Evolutionary conservation across 2,329 filamentous ascomycete species (phyloP).

Genomic region (Fusarium sororula): DNA sequence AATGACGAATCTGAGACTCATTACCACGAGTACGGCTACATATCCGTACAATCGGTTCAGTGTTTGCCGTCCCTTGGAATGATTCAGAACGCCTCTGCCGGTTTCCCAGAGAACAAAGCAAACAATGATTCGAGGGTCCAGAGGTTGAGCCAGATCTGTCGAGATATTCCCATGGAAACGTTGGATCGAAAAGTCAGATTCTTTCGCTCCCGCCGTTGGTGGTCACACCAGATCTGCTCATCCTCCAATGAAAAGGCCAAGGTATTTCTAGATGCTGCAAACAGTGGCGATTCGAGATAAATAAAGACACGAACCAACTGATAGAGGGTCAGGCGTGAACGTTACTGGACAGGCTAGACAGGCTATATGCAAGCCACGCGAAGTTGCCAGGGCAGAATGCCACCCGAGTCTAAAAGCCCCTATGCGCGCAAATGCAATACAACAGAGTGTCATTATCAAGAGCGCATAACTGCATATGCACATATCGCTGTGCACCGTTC

Average conservation of each 20-base stretch:
- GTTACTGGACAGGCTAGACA: neutral
- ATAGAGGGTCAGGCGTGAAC: slow-evolving; percentile 7
- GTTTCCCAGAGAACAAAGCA: slow-evolving; percentile 13
- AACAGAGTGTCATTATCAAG: slow-evolving; percentile 8
- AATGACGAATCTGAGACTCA: neutral
- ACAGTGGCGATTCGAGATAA: slow-evolving; percentile 7
- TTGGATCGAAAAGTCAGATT: neutral
- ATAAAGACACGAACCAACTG: slow-evolving; percentile 20
- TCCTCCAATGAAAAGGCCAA: slow-evolving; percentile 5
- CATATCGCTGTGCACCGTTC: neutral
- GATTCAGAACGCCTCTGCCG: neutral
- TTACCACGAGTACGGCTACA: neutral
- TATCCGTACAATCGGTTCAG: neutral
- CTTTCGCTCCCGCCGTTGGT: slow-evolving; percentile 18
- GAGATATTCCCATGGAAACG: neutral
- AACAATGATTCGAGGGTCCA: slow-evolving; percentile 64
- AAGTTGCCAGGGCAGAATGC: slow-evolving; percentile 15
- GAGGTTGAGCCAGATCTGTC: neutral
- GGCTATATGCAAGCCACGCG: slow-evolving; percentile 12
- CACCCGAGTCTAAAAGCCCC: neutral
- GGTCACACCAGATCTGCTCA: slow-evolving; percentile 12
- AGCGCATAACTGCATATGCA: neutral
- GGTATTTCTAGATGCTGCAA: slow-evolving; percentile 11
- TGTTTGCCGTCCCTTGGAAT: slow-evolving; percentile 11
- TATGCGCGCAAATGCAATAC: neutral